Conservation (phyloP, 2,329 filamentous ascomycete genomes). For the Ophioceras dolichostomum region DNA sequence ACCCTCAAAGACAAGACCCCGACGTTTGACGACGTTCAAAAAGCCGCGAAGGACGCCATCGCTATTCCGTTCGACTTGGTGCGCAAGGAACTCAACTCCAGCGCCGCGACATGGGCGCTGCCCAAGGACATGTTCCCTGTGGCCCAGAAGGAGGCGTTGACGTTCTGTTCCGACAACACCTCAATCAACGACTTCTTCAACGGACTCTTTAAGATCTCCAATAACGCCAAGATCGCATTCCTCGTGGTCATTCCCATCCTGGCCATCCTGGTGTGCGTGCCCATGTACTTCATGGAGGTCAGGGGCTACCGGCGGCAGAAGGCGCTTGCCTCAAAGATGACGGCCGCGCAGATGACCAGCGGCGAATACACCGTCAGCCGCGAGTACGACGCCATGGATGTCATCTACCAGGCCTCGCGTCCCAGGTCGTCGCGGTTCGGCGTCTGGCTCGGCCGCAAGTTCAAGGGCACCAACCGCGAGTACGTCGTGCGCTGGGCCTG, state of each 20-base stretch:
- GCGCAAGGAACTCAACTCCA: slow-evolving; percentile 58
- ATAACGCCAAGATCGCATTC: slow-evolving; percentile 60
- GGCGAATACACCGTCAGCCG: no score
- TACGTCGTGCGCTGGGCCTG: slow-evolving; percentile 71
- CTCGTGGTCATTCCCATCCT: slow-evolving; percentile 60
- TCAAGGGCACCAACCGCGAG: slow-evolving; percentile 41
- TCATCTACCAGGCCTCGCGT: slow-evolving; percentile 76
- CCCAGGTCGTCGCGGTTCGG: slow-evolving; percentile 60
- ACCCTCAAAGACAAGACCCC: slow-evolving; percentile 71
- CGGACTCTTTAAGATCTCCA: slow-evolving; percentile 52
- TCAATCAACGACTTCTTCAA: slow-evolving; percentile 77
- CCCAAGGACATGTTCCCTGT: slow-evolving; percentile 69
- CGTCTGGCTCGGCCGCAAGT: slow-evolving; percentile 1
- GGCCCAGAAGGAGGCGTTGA: slow-evolving; percentile 68
- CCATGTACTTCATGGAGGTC: slow-evolving; percentile 73
- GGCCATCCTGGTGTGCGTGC: slow-evolving; percentile 61
- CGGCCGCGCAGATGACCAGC: background rate
- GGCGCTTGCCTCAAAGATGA: slow-evolving; percentile 48
- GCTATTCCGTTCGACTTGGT: slow-evolving; percentile 71
- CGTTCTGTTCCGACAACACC: slow-evolving; percentile 80
- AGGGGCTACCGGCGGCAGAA: slow-evolving; percentile 64
- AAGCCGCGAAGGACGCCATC: slow-evolving; percentile 65
- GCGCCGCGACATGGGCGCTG: slow-evolving; percentile 63
- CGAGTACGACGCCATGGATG: slow-evolving; percentile 70
- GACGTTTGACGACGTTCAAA: slow-evolving; percentile 71